These are phyloP conservation scores for Uronychia setigera DNA, from an alignment of 73 alveolate genomes.

Conservation along the genomic window DNA sequence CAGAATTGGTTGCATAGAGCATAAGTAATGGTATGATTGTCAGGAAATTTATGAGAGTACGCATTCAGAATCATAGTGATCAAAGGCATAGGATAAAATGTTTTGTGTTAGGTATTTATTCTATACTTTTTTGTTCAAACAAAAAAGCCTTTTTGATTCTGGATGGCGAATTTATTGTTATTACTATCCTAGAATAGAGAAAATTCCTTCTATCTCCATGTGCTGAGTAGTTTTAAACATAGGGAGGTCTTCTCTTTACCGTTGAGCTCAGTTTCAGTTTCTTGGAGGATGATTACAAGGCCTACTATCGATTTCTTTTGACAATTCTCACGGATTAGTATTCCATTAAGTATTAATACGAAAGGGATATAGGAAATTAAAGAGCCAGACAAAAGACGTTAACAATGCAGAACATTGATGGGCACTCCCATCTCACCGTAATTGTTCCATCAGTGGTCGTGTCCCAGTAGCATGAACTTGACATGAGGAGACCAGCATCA, in stretches of 20 bases:
- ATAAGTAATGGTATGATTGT: background rate
- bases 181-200: background rate
- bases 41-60: background rate
- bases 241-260: background rate
- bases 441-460: slow-evolving; percentile 81
- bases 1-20: background rate
- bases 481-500: slow-evolving; percentile 75
- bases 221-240: background rate
- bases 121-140: background rate
- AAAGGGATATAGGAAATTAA: slow-evolving; percentile 16
- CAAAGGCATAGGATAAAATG: background rate
- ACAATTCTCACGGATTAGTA: background rate
- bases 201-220: background rate
- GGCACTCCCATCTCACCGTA: slow-evolving; percentile 72
- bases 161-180: background rate
- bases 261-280: background rate
- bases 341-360: background rate
- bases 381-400: slow-evolving; percentile 73
- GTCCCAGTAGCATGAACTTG: slow-evolving; percentile 87
- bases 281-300: background rate
- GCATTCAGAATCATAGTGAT: background rate
- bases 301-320: background rate
- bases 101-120: background rate
- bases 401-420: slow-evolving; percentile 67
- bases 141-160: background rate